These are phyloP conservation scores for Trametes hirsuta DNA, from an alignment of 1,284 basidiomycete genomes.

Conservation along the genomic window DNA sequence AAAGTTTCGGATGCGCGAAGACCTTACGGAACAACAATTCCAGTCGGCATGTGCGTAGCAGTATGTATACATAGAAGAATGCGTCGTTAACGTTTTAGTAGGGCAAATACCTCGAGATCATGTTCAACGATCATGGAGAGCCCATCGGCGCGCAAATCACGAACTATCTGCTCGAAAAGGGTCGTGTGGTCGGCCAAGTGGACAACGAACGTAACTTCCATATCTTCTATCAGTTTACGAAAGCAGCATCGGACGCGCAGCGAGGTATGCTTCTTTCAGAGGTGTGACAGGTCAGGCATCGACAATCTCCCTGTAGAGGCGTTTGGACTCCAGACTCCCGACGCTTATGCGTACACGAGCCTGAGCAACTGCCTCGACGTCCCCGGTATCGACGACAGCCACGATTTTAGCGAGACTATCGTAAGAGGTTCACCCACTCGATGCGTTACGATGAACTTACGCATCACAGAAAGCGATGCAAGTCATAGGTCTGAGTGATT, in stretches of 20 bases:
- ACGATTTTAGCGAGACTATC: slow-evolving; percentile 89
- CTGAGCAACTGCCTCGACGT: slow-evolving; percentile 93
- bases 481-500: slow-evolving; percentile 82
- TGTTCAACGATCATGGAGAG: slow-evolving; percentile 94
- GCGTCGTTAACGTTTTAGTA: slow-evolving; percentile 36
- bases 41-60: slow-evolving; percentile 85
- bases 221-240: slow-evolving; percentile 99
- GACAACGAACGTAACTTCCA: slow-evolving; percentile 98
- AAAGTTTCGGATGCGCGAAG: slow-evolving; percentile 99
- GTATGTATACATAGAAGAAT: slow-evolving; percentile 11
- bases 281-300: neutral
- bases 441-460: slow-evolving; percentile 15
- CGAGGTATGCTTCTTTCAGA: slow-evolving; percentile 58
- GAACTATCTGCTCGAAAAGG: slow-evolving; percentile 98
- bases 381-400: slow-evolving; percentile 86
- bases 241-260: slow-evolving; percentile 88
- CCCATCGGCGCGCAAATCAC: slow-evolving; percentile 98
- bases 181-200: slow-evolving; percentile 96
- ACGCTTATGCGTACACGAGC: slow-evolving; percentile 94
- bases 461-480: slow-evolving; percentile 85
- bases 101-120: slow-evolving; percentile 99
- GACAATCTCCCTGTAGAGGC: slow-evolving; percentile 60
- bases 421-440: slow-evolving; percentile 46
- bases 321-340: slow-evolving; percentile 96
- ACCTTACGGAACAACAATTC: slow-evolving; percentile 99